Evolutionary conservation across 2,329 filamentous ascomycete species (phyloP), one percentile per base, ranked within the genome.

Genomic region (Leptodontidium sp.): DNA sequence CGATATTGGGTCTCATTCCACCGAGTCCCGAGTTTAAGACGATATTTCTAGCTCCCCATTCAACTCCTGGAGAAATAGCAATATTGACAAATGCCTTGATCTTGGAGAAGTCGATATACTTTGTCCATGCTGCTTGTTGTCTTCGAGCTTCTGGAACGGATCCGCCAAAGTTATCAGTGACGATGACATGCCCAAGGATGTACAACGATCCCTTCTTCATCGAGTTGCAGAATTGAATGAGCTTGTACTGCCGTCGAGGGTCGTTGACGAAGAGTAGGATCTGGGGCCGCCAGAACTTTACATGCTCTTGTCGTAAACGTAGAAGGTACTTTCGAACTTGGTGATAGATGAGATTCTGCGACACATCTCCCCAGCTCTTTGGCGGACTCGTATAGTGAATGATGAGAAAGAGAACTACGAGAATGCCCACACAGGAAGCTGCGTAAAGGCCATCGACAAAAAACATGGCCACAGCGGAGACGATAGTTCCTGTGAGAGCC

Each of bases 31-130:
- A 91, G 12, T 91, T 92, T 11, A 97, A 81, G 9, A 96, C 91
- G 57, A 97, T 84, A 75, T 97, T 97, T 24, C 93, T 86, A 26
- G 93, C 87, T 0, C 93, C 93, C 93, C 93, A 97, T 75, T 92
- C 93, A 38, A 94, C 88, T 2, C 89, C 88, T 0, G 93, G 93
- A 0, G 93, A 93, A 78, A 97, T 92, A 15, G 92, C 89, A 63
- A 97, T 87, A 74, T 97, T 94, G 14, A 97, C 90, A 77, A 97
- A 97, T 0, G 93, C 93, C 79, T 97, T 97, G 77, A 97, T 93
- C 74, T 88, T 90, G 0, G 92, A 93, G 72, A 90, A 93, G 75
- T 97, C 93, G 58, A 97, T 95, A 72, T 94, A 94, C 74, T 91
- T 93, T 32, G 91, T 91, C 93, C 93, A 78, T 0, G 92, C 88